Evolutionary conservation across 1,139 yeast species (phyloP), one percentile per base, ranked within the genome.

Genomic region (Saccharomyces hybrid): DNA sequence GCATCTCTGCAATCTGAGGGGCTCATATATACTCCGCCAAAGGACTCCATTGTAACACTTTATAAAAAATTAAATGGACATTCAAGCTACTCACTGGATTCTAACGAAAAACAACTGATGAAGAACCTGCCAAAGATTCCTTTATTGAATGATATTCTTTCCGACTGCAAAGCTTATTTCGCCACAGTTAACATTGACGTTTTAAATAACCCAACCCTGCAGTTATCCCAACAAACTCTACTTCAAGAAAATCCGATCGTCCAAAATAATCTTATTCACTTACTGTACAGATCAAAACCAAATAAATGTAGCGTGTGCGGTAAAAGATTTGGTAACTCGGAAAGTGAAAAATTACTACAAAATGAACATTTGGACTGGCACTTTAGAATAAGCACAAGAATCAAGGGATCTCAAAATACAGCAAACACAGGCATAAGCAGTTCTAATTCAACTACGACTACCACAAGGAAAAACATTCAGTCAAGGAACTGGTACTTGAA

Each of bases 251-350:
- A 62, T 23, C 60, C 60, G 29, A 57, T 63, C 7, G 64, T 67
- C 11, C 58, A 62, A 47, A 58, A 60, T 31, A 63, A 60, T 53
- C 55, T 68, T 14, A 59, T 67, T 32, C 65, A 69, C 53, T 55
- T 68, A 13, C 52, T 70, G 46, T 70, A 70, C 54, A 61, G 73
- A 48, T 62, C 66, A 25, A 81, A 86, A 65, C 83, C 95, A 5
- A 80, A 87, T 57, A 93, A 89, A 70, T 95, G 99, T 74, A 81
- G 88, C 19, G 83, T 86, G 19, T 95, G 99, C 73, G 96, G 97
- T 32, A 88, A 88, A 67, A 75, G 99, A 58, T 95, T 91, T 68
- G 77, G 82, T 5, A 79, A 80, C 52, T 81, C 84, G 48, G 75
- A 73, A 1, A 80, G 78, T 52, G 96, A 95, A 2, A 75, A 78